Evolutionary conservation across 2,329 filamentous ascomycete species (phyloP).

Genomic region (Cercospora sp.): DNA sequence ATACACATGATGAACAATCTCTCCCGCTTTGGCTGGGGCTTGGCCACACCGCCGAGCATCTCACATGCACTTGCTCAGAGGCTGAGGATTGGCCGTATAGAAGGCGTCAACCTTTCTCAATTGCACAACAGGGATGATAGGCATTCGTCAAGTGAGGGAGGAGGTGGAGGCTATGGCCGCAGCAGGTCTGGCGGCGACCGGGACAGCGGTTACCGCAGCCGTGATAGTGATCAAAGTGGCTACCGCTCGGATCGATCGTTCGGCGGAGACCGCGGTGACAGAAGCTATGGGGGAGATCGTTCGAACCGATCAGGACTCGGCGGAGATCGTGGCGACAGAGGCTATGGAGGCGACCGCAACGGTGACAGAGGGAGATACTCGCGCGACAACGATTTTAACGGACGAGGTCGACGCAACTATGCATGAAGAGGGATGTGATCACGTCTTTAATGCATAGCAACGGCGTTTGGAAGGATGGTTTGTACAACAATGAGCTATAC

Average conservation of each 20-base stretch:
- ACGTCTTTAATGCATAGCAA: constrained; percentile 16
- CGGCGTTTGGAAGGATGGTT: constrained; percentile 8
- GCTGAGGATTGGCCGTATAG: constrained; percentile 33
- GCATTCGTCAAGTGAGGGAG: constrained; percentile 3
- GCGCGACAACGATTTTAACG: background rate
- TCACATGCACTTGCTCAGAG: constrained; percentile 30
- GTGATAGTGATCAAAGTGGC: background rate
- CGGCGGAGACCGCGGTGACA: background rate
- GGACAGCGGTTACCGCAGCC: constrained; percentile 16
- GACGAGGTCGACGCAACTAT: constrained; percentile 1
- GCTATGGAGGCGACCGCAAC: constrained; percentile 8
- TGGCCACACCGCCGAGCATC: constrained; percentile 51
- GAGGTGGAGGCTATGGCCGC: constrained; percentile 5
- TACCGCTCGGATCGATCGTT: background rate
- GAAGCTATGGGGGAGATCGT: background rate
- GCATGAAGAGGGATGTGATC: background rate
- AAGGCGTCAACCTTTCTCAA: constrained; percentile 35
- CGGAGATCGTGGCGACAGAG: constrained; percentile 3
- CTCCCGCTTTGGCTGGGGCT: constrained; percentile 54
- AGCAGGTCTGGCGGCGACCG: constrained; percentile 8
- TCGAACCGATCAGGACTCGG: background rate
- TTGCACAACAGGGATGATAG: background rate
- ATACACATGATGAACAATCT: constrained; percentile 58
- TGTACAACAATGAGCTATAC: constrained; percentile 5
- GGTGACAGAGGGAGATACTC: constrained; percentile 1